phyloP scores from a whole-genome alignment of 768 basidiomycete species.

The Hebeloma cylindrosporum region DNA sequence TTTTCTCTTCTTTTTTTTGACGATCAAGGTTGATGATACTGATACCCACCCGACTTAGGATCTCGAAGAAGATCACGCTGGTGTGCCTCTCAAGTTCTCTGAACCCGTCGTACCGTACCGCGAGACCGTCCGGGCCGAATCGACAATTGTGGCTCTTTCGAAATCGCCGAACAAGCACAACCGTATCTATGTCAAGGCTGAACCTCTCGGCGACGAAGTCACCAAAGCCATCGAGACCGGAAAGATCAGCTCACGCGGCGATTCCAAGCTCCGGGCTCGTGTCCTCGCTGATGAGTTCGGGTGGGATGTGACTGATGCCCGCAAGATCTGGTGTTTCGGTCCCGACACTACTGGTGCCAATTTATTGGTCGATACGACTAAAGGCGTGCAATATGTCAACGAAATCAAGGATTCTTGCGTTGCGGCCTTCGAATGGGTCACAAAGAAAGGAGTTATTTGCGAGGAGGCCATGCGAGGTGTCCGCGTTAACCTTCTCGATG shows the following conservation, averaged over 20 bases:
- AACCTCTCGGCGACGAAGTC: conserved; percentile 91
- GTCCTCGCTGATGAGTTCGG: conserved; percentile 91
- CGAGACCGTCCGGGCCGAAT: conserved; percentile 96
- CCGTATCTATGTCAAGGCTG: conserved; percentile 91
- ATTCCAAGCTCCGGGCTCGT: conserved; percentile 94
- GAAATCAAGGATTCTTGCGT: no score
- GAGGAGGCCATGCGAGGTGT: no score
- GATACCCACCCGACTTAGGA: conserved; percentile 53
- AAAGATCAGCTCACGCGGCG: conserved; percentile 89
- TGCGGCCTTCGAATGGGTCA: no score
- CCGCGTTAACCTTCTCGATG: no score
- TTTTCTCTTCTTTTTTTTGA: conserved; percentile 25
- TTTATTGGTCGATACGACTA: no score
- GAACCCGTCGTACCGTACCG: conserved; percentile 97
- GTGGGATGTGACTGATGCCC: conserved; percentile 98
- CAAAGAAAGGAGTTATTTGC: no score
- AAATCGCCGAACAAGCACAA: conserved; percentile 99
- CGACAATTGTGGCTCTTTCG: conserved; percentile 92
- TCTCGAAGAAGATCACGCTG: conserved; percentile 99
- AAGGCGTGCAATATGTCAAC: no score
- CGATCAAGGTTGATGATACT: conserved; percentile 1
- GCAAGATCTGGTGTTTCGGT: conserved; percentile 99
- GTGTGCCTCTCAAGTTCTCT: conserved; percentile 97
- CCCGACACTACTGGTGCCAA: no score
- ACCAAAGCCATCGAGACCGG: no score